Evolutionary conservation across 2,329 filamentous ascomycete species (phyloP), one percentile per base, ranked within the genome.

Genomic region (Pseudocercospora pini-densiflorae): DNA sequence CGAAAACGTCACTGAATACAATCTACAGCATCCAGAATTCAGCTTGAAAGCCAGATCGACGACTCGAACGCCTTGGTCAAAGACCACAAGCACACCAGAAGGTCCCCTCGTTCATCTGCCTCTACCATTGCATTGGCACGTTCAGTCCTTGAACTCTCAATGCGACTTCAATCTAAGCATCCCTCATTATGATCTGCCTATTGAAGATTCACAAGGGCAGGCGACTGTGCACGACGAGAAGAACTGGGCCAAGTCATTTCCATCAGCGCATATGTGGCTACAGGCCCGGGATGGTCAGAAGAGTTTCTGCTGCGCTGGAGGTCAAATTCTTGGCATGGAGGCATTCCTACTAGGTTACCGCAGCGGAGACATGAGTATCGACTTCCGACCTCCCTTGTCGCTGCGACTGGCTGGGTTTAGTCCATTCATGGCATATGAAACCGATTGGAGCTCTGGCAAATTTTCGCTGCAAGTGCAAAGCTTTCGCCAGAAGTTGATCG

Each of bases 51-150:
- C 79, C 1, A 79, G 76, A n/a, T 79, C 81, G 0, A 77, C 71
- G 1, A 73, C 72, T 1, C 77, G 77, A 23, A 80, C 75, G 1
- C 75, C 79, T 2, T 84, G 83, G 82, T 75, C 71, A 14, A 59
- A 67, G 12, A 45, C 70, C 16, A 75, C 70, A 9, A 73, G 74
- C 21, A 84, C 82, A 1, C 83, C 83, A 0, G 83, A 85, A 68
- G 79, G 80, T 45, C 76, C 75, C 66, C 76, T 85, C n/a, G 79
- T 81, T 4, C 65, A 80, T 21, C 75, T 85, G 0, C 82, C 82
- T 0, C 72, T 85, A 0, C 83, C 83, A 1, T 72, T 85, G 1
- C 83, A 85, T 67, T 85, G 83, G 83, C 82, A 85, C 67, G 83
- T 85, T 4, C 81, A 84, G 33, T 82, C 81, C 1, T 76, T 83